Percentiles rank a stretch among this genome's conserved stretches.
Evolutionary conservation across 306 rosid species (phyloP).

Genomic region (Quercus robur): DNA sequence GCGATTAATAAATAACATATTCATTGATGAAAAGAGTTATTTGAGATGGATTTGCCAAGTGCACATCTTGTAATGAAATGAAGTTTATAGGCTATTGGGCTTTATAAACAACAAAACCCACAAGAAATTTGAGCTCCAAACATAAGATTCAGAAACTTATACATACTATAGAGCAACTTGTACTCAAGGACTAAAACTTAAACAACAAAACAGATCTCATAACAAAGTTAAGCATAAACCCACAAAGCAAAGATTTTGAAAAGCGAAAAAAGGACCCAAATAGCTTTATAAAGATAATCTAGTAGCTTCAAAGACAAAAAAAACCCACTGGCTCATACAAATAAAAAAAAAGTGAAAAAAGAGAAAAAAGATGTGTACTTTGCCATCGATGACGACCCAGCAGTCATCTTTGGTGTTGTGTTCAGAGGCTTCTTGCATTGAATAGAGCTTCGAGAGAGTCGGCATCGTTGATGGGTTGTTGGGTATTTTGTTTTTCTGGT

Average conservation of each 20-base stretch:
- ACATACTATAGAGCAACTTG: background rate
- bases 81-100: background rate
- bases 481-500: background rate
- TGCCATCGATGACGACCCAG: slow-evolving; percentile 82
- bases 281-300: background rate
- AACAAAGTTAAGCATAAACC: background rate
- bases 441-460: slow-evolving; percentile 48
- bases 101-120: background rate
- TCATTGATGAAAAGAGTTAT: no score
- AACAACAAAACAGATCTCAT: background rate
- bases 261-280: background rate
- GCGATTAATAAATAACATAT: no score
- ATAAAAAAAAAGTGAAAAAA: background rate
- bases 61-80: no score
- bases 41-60: no score
- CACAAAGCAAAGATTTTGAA: background rate
- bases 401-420: slow-evolving; percentile 79
- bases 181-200: background rate
- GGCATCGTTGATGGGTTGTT: slow-evolving; percentile 43
- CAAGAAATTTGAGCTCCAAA: background rate
- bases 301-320: background rate
- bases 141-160: background rate
- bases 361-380: slow-evolving; percentile 37
- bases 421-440: slow-evolving; percentile 58
- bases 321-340: background rate